Base-by-base conservation (phyloP, 768 basidiomycete genomes). In the Asterophora lycoperdoides region DNA sequence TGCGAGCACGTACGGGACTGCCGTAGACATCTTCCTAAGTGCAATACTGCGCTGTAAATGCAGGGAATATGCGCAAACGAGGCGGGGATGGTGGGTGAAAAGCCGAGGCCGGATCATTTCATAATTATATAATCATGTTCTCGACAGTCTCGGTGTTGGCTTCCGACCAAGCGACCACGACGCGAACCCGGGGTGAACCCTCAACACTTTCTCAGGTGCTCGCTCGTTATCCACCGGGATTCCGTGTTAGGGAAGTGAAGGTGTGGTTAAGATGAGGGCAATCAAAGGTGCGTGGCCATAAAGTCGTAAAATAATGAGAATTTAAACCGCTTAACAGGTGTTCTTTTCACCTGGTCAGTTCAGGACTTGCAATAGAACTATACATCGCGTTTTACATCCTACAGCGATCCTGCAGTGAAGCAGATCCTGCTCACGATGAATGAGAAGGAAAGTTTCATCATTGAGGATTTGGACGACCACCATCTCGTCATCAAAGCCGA, bases 401-500 rank as follows among this genome's bases (percentile, higher is more conserved):
- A 19, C 58, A 92, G 91, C 60, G 91, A 93, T 64, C 81, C 89
- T 1, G 90, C 89, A 1, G 91, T 93, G 51, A 93, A 93, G 66
- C 89, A 92, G 62, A 90, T 93, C 47, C 73, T 93, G 30, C 71
- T 91, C 44, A 71, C 80, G 29, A 81, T 93, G 83, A 88, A 93
- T 61, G 87, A 92, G 60, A 83, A 78, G 60, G 73, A 79, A 8
- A 79, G 74, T 46, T 93, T 93, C 64, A 84, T 93, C 54, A 88
- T 93, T 52, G 86, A 92, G 57, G 91, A 93, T 58, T 64, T 93
- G 19, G 91, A 93, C 60, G 88, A 91, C 56, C 78, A 81, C 53
- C 89, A 92, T 66, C 59, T 93, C 1, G 80, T 93, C 45, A 86
- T 93, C 64, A 87, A 86, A 59, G 83, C 84, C 1, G 91, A 93